These are phyloP conservation scores for Aureobasidium sp. DNA, from an alignment of 2,329 filamentous ascomycete genomes.

Conservation along the genomic window DNA sequence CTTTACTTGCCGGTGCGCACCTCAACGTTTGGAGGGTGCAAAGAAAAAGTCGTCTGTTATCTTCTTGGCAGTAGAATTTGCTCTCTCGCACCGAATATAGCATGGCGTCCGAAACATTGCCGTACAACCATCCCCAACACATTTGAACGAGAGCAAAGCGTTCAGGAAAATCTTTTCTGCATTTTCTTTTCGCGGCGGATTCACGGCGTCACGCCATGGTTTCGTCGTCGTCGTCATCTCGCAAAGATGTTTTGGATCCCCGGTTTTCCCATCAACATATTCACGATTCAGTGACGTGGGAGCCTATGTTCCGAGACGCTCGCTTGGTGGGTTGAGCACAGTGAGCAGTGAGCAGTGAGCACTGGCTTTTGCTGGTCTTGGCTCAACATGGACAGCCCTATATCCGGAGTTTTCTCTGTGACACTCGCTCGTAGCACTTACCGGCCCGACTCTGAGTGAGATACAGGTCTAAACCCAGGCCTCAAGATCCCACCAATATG, in stretches of 20 bases:
- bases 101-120: constrained; percentile 10
- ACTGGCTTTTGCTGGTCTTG: constrained; percentile 2
- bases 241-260: neutral
- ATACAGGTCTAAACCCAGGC: neutral
- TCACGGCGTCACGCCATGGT: constrained; percentile 8
- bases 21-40: neutral
- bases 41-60: constrained; percentile 1
- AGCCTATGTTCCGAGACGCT: neutral
- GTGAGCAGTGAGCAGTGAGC: neutral
- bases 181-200: constrained; percentile 9
- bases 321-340: neutral
- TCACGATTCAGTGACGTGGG: neutral
- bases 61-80: constrained; percentile 11
- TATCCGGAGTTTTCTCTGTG: constrained; percentile 9
- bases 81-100: constrained; percentile 3
- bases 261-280: neutral
- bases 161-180: constrained; percentile 2
- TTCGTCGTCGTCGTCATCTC: neutral
- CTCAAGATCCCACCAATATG: neutral
- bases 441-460: constrained; percentile 8
- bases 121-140: constrained; percentile 10
- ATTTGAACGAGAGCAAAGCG: neutral
- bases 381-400: neutral
- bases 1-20: neutral
- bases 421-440: neutral